Conservation (phyloP, 1,284 basidiomycete genomes). For the Waitea zeae region DNA sequence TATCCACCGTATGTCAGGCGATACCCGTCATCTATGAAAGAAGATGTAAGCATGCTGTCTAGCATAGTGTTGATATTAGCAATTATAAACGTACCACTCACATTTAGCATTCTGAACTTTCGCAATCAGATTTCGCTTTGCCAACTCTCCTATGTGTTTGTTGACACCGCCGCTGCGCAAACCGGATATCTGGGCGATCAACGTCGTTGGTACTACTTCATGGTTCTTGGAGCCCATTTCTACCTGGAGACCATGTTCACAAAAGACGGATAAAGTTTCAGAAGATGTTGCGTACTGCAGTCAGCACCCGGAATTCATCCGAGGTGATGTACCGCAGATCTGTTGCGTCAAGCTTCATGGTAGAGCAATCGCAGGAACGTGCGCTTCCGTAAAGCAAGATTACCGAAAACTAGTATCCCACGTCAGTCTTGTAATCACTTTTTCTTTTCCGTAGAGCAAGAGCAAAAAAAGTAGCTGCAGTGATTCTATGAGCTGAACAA, state of each 20-base stretch:
- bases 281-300: slow-evolving; percentile 66
- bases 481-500: no score
- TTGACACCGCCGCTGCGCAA: slow-evolving; percentile 85
- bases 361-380: slow-evolving; percentile 5
- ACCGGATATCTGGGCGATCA: slow-evolving; percentile 87
- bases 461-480: no score
- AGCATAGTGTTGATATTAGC: neutral
- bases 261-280: slow-evolving; percentile 1
- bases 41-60: neutral
- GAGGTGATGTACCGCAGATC: slow-evolving; percentile 86
- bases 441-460: neutral
- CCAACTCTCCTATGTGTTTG: slow-evolving; percentile 80
- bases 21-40: slow-evolving; percentile 94
- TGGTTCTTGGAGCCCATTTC: slow-evolving; percentile 99
- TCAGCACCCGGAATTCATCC: slow-evolving; percentile 90
- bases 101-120: slow-evolving; percentile 87
- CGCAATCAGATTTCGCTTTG: slow-evolving; percentile 83
- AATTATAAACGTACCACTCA: slow-evolving; percentile 16
- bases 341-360: slow-evolving; percentile 89
- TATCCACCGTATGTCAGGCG: slow-evolving; percentile 95
- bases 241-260: no score
- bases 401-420: slow-evolving; percentile 1
- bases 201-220: slow-evolving; percentile 78
- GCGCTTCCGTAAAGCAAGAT: no score
- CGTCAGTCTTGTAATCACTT: neutral